These are phyloP conservation scores for Camellia sinensis DNA, from an alignment of 148 eudicot species.

Conservation along the genomic window DNA sequence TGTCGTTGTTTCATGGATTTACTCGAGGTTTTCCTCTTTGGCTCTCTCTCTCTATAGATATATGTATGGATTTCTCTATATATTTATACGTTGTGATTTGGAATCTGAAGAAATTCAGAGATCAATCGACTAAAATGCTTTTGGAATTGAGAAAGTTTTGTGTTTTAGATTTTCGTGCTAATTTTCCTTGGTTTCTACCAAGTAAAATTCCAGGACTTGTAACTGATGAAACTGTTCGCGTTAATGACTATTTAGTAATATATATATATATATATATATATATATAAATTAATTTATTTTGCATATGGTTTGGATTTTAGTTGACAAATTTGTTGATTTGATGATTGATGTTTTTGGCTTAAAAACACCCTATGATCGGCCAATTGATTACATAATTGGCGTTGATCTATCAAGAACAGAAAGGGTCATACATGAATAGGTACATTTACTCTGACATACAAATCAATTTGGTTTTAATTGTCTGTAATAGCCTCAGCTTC, in stretches of 20 bases:
- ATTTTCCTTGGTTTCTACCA: background rate
- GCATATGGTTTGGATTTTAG: background rate
- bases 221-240: background rate
- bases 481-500: background rate
- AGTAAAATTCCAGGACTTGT: background rate
- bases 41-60: too few species aligned
- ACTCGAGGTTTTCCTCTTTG: background rate
- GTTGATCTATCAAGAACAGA: background rate
- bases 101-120: background rate
- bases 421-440: background rate
- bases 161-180: background rate
- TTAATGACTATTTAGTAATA: background rate
- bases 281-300: background rate
- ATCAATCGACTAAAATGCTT: background rate
- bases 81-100: background rate
- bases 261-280: too few species aligned
- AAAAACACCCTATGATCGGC: background rate
- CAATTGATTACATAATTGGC: background rate
- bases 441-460: background rate
- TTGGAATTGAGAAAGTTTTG: background rate
- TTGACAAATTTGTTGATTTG: background rate
- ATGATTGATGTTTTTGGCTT: background rate
- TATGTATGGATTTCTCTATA: background rate
- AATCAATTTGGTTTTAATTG: background rate
- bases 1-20: slow-evolving; percentile 13